Evolutionary conservation across 192 early-diverging fungal genomes (phyloP).

Genomic region (Mortierella alpina): DNA sequence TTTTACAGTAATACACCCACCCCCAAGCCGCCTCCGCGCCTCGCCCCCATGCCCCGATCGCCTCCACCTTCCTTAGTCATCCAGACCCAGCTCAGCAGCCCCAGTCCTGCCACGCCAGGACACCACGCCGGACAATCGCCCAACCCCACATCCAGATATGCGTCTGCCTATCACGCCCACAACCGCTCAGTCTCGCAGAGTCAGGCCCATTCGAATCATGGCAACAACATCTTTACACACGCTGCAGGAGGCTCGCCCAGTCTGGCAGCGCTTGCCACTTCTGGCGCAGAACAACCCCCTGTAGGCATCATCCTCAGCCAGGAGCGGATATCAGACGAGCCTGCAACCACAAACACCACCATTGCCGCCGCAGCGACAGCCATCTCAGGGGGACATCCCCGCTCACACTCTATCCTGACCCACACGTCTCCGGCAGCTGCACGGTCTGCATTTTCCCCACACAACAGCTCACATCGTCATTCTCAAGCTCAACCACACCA

Average conservation of each 20-base stretch:
- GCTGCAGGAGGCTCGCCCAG: constrained; percentile 15
- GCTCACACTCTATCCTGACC: constrained; percentile 17
- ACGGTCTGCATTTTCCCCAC: constrained; percentile 13
- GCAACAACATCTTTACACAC: constrained; percentile 39
- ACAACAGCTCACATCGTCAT: constrained; percentile 13
- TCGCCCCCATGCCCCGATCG: constrained; percentile 47
- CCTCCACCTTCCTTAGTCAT: constrained; percentile 26
- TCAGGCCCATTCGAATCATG: constrained; percentile 41
- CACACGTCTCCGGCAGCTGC: constrained; percentile 28
- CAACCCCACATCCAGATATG: constrained; percentile 34
- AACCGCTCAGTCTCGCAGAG: constrained; percentile 39
- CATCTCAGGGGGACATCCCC: not conserved
- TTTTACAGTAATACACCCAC: constrained; percentile 36
- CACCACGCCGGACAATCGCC: constrained; percentile 1
- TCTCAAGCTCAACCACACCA: constrained; percentile 3
- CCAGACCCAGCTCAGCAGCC: constrained; percentile 3
- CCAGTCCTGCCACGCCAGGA: constrained; percentile 2
- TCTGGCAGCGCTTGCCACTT: constrained; percentile 19
- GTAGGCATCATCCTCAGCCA: constrained; percentile 18
- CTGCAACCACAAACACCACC: not conserved
- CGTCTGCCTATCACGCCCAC: constrained; percentile 25
- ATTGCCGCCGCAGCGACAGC: not conserved
- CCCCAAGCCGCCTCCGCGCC: constrained; percentile 32
- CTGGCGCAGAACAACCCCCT: constrained; percentile 10
- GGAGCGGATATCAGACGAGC: not conserved